phyloP scores from a whole-genome alignment of 768 basidiomycete species.

The Leucosporidium yakuticum region DNA sequence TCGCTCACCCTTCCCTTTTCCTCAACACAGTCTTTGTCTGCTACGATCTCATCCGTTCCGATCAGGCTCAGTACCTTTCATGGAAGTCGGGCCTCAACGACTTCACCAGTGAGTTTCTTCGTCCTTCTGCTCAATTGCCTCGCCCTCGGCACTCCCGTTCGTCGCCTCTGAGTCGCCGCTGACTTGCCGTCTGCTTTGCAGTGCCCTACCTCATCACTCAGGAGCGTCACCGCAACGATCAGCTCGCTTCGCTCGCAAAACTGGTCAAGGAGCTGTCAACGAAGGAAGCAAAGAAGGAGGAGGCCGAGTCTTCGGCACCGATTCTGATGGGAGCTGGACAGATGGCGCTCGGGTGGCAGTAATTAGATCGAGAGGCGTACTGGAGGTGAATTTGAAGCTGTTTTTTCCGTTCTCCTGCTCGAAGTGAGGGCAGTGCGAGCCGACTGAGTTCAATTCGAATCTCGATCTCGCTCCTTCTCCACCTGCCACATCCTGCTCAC shows the following conservation, averaged over 20 bases:
- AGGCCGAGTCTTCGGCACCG: slow-evolving; percentile 77
- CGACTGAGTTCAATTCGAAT: background rate
- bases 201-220: slow-evolving; percentile 19
- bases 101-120: slow-evolving; percentile 91
- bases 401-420: background rate
- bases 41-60: slow-evolving; percentile 90
- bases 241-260: slow-evolving; percentile 76
- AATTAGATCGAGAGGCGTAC: background rate
- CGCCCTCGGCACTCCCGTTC: slow-evolving; percentile 28
- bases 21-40: slow-evolving; percentile 66
- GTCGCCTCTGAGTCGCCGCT: background rate
- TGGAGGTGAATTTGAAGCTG: background rate
- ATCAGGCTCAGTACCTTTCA: slow-evolving; percentile 86
- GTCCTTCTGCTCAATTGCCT: slow-evolving; percentile 57
- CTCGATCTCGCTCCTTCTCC: background rate
- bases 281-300: slow-evolving; percentile 82
- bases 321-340: slow-evolving; percentile 39
- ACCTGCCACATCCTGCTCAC: background rate
- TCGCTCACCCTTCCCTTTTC: background rate
- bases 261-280: slow-evolving; percentile 79
- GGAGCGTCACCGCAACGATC: slow-evolving; percentile 25
- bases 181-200: background rate
- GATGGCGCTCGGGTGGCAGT: background rate
- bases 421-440: background rate
- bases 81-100: slow-evolving; percentile 96